Conservation (phyloP, 2,329 filamentous ascomycete species). For the Colletotrichum ledebouriae region DNA sequence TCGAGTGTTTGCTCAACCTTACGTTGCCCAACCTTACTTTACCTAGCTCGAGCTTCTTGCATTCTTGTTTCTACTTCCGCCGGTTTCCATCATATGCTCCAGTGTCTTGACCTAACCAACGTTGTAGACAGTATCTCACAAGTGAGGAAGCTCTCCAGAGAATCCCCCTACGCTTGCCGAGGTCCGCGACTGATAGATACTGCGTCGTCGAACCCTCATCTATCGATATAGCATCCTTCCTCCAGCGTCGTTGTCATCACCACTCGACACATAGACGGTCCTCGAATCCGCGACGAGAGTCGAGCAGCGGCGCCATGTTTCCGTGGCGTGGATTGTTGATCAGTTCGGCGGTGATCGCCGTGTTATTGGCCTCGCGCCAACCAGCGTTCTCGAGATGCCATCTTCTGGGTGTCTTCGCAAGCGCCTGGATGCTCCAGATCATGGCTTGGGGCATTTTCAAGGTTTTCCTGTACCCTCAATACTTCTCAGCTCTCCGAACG, state of each 20-base stretch:
- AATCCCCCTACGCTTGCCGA: neutral
- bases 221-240: neutral
- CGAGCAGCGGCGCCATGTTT: conserved; percentile 24
- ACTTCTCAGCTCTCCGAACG: conserved; percentile 63
- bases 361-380: conserved; percentile 35
- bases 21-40: conserved; percentile 16
- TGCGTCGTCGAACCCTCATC: neutral
- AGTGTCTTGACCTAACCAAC: neutral
- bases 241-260: neutral
- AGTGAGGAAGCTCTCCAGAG: neutral
- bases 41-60: conserved; percentile 12
- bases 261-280: neutral
- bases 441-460: conserved; percentile 56
- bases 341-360: conserved; percentile 27
- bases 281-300: conserved; percentile 1
- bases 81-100: neutral
- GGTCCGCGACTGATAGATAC: neutral
- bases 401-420: conserved; percentile 52
- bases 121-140: neutral
- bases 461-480: conserved; percentile 62
- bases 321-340: conserved; percentile 38
- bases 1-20: conserved; percentile 6
- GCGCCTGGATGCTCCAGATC: conserved; percentile 53
- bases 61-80: neutral
- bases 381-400: conserved; percentile 47